Percentiles rank a stretch among this genome's conserved stretches.
phyloP scores from a whole-genome alignment of 2,329 filamentous ascomycete genomes.

The Colletotrichum sublineola region DNA sequence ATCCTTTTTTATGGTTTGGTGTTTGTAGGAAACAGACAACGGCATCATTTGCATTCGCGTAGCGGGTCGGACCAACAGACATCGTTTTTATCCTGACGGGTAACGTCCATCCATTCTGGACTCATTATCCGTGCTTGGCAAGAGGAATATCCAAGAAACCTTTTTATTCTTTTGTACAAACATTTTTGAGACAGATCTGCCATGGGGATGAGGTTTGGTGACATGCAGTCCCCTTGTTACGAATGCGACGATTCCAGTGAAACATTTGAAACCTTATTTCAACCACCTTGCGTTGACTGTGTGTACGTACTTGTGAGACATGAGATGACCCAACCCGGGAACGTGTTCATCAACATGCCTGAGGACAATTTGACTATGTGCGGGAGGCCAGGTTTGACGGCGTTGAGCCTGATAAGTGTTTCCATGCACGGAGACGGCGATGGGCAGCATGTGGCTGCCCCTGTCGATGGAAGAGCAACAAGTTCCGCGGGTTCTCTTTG shows the following conservation, averaged over 20 bases:
- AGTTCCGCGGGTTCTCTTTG: neutral
- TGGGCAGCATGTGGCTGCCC: neutral
- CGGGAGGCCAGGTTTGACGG: neutral
- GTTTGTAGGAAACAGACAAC: conserved; percentile 11
- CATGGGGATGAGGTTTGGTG: conserved; percentile 43
- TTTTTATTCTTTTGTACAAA: conserved; percentile 36
- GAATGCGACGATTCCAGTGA: conserved; percentile 22
- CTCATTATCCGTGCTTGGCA: neutral
- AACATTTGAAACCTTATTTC: conserved; percentile 19
- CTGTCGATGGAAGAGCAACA: neutral
- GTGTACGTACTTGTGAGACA: neutral
- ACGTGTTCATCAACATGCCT: neutral
- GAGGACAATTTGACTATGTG: neutral
- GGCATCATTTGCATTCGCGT: conserved; percentile 26
- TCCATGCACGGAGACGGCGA: neutral
- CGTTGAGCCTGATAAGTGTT: neutral
- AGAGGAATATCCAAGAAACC: conserved; percentile 17
- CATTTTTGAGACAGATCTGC: conserved; percentile 17
- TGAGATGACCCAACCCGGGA: neutral
- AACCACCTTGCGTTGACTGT: neutral
- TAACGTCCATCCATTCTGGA: neutral
- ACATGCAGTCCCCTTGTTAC: conserved; percentile 5
- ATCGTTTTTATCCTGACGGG: neutral
- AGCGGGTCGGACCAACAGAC: conserved; percentile 15
- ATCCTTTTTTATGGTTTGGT: conserved; percentile 4